These are phyloP conservation scores for Debaryomyces castellii DNA, from an alignment of 805 yeast genomes.

Conservation along the genomic window DNA sequence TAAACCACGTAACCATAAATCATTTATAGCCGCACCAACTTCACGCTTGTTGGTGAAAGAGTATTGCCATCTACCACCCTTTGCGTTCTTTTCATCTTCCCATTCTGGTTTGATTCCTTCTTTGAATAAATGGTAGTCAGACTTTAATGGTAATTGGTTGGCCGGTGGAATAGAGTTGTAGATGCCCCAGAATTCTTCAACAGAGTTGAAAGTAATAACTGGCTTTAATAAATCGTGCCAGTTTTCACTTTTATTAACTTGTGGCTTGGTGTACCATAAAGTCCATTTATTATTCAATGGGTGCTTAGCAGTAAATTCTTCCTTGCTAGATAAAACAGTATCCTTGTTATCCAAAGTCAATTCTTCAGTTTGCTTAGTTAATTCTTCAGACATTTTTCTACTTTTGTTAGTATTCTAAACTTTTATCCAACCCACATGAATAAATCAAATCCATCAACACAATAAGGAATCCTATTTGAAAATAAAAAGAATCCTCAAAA, in stretches of 20 bases:
- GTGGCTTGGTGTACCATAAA: slow-evolving; percentile 96
- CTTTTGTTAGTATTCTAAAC: slow-evolving; percentile 2
- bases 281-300: slow-evolving; percentile 93
- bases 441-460: neutral
- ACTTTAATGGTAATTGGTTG: slow-evolving; percentile 82
- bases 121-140: slow-evolving; percentile 94
- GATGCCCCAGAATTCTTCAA: slow-evolving; percentile 99
- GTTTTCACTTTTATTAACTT: slow-evolving; percentile 70
- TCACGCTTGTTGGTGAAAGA: slow-evolving; percentile 70
- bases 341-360: slow-evolving; percentile 38
- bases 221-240: slow-evolving; percentile 94
- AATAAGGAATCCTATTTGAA: neutral
- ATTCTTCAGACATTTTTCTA: slow-evolving; percentile 43
- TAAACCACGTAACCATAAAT: slow-evolving; percentile 87
- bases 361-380: slow-evolving; percentile 43
- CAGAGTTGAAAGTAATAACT: slow-evolving; percentile 87
- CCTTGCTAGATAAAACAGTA: slow-evolving; percentile 59
- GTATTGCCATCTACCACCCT: slow-evolving; percentile 89
- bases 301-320: slow-evolving; percentile 75
- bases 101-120: slow-evolving; percentile 96
- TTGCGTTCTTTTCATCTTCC: slow-evolving; percentile 86
- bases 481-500: neutral
- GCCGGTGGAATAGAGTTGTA: slow-evolving; percentile 92
- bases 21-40: slow-evolving; percentile 65
- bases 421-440: neutral